Base-by-base conservation (phyloP, 805 yeast genomes). In the Sungouiozyma intestinalis region DNA sequence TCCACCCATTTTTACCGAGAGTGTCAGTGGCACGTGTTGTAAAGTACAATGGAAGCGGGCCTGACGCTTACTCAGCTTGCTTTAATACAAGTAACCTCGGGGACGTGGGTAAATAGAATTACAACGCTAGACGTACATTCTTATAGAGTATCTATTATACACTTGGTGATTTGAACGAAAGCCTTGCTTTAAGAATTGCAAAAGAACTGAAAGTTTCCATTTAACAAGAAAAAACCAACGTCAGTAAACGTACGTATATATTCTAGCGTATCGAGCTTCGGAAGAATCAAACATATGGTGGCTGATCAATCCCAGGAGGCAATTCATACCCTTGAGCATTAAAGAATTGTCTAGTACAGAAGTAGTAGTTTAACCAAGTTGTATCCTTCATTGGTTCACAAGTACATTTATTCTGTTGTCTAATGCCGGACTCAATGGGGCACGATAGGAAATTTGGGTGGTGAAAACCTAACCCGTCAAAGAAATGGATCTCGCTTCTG, bases 401-500 rank as follows among this genome's bases (percentile, higher is more conserved):
- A 11, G 71, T 62, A 64, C 94, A 84, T 50, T 77, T 70, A 54
- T 80, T 79, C 36, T 68, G 72, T 21, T 66, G 45, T 62, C 82
- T 73, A n/a, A 74, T 57, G 21, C 66, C 69, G 34, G 65, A 53
- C 44, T 78, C 74, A 15, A 69, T 65, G 1, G 87, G 87, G 55
- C 83, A 80, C 16, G 79, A 72, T 11, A 55, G 62, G 59, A 81
- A 82, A 14, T 88, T 90, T 0, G 71, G 65, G 61, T 84, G 92
- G 50, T 70, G 71, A 59, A 84, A 85, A 8, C 92, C 94, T 34
- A 84, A 69, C 47, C 84, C 80, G 43, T 77, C 80, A 53, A 85
- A 81, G 65, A 74, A 81, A 59, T 81, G 85, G 15, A 85, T 57
- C 52, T 81, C 73, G 24, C 66, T 63, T 51, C 69, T 68, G 46